phyloP scores from a whole-genome alignment of 2,329 filamentous ascomycete species.

The Fusarium stilboides region DNA sequence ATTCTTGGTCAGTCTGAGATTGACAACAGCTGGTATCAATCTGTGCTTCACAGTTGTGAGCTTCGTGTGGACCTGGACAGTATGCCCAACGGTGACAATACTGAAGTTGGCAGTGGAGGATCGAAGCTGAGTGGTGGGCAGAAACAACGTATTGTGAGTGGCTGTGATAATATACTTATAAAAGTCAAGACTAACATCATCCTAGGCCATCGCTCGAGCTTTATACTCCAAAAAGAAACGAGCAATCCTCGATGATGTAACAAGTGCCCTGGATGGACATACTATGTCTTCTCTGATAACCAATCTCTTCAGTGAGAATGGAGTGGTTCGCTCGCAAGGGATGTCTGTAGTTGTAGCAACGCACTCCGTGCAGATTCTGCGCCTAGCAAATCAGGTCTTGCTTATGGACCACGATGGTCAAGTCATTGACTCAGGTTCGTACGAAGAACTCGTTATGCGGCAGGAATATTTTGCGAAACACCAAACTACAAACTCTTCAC shows the following conservation, averaged over 20 bases:
- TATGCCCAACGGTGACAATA: slow-evolving; percentile 1
- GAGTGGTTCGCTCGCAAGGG: neutral
- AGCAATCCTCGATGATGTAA: slow-evolving; percentile 3
- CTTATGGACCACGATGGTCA: neutral
- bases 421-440: neutral
- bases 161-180: neutral
- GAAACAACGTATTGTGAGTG: slow-evolving; percentile 1
- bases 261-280: slow-evolving; percentile 7
- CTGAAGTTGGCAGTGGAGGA: slow-evolving; percentile 3
- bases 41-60: neutral
- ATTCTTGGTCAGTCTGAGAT: neutral
- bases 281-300: neutral
- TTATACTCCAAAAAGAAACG: slow-evolving; percentile 2
- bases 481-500: neutral
- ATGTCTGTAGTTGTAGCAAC: slow-evolving; percentile 1
- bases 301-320: neutral
- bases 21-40: neutral
- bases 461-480: slow-evolving; percentile 3
- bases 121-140: slow-evolving; percentile 11
- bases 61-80: neutral
- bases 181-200: neutral
- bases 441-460: neutral
- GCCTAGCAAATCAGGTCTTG: neutral
- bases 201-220: slow-evolving; percentile 5
- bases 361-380: neutral